Evolutionary conservation across 441 rosid species (phyloP).

Genomic region (Mallotus repandus): DNA sequence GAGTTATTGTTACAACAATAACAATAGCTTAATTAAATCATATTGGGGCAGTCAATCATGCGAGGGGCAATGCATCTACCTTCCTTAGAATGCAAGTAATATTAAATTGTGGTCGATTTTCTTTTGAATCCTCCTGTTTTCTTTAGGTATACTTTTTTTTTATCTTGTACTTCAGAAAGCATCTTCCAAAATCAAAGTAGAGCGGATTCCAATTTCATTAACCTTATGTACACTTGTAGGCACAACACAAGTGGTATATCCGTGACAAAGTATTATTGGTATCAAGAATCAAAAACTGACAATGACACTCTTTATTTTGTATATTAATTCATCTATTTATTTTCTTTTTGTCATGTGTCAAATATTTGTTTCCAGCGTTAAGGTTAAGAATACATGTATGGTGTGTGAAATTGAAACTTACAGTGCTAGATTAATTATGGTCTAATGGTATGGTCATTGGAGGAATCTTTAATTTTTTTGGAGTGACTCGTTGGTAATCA

Average conservation of each 20-base stretch:
- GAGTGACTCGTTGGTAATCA: too few species aligned
- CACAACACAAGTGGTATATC: slow-evolving; percentile 1
- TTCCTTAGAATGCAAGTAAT: not conserved
- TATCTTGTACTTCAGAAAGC: not conserved
- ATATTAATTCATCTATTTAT: not conserved
- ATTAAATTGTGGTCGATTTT: not conserved
- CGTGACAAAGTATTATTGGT: slow-evolving; percentile 18
- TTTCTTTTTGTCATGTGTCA: not conserved
- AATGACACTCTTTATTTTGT: not conserved
- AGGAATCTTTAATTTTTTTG: too few species aligned
- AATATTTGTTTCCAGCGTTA: too few species aligned
- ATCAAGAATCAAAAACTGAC: slow-evolving; percentile 15
- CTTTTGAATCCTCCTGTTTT: not conserved
- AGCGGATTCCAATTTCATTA: not conserved
- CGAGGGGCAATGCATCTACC: not conserved
- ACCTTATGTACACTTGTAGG: slow-evolving; percentile 17
- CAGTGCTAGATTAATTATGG: too few species aligned
- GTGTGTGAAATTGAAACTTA: too few species aligned
- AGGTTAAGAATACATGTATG: too few species aligned
- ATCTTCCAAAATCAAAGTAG: not conserved
- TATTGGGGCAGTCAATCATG: not conserved
- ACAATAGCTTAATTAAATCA: too few species aligned
- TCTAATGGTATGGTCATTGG: too few species aligned
- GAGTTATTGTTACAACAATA: too few species aligned
- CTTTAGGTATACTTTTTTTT: not conserved